Conservation (phyloP, 2,329 filamentous ascomycete species). For the Onygenales sp. region DNA sequence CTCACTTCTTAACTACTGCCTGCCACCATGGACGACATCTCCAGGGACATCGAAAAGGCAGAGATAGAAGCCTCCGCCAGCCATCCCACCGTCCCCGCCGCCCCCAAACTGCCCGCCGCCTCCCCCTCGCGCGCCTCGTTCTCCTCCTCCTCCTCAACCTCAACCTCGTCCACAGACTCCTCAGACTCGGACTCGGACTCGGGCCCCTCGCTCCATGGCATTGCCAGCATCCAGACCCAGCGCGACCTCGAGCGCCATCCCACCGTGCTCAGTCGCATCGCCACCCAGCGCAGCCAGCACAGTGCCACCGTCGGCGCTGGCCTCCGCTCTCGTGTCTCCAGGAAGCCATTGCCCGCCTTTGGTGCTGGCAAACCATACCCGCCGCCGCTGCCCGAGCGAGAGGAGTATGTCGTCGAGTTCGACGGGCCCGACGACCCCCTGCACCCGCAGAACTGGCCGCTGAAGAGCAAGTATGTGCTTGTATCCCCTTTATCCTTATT, state of each 20-base stretch:
- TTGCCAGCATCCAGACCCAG: conserved; percentile 24
- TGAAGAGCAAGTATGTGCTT: conserved; percentile 59
- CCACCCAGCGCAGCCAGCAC: conserved; percentile 33
- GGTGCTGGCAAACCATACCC: conserved; percentile 51
- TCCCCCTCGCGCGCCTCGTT: conserved; percentile 9
- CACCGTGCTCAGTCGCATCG: conserved; percentile 31
- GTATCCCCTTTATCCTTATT: not conserved
- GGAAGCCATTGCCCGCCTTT: conserved; percentile 30
- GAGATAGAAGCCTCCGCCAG: conserved; percentile 13
- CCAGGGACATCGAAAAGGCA: conserved; percentile 29
- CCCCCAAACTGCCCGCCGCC: conserved; percentile 5
- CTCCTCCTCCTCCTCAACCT: conserved; percentile 15
- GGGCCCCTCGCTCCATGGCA: conserved; percentile 5
- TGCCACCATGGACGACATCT: conserved; percentile 26
- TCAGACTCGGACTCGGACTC: conserved; percentile 7
- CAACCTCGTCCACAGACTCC: conserved; percentile 16
- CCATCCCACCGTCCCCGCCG: conserved; percentile 6
- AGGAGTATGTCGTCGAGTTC: conserved; percentile 61
- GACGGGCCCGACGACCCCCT: conserved; percentile 73
- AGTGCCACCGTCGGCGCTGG: conserved; percentile 32
- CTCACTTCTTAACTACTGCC: too few species aligned
- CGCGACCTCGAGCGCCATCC: conserved; percentile 27
- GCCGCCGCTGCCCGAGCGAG: conserved; percentile 44
- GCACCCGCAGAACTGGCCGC: conserved; percentile 80
- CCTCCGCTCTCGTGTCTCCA: conserved; percentile 19